A percentile compares a stretch with the other conserved stretches of the same genome.
Evolutionary conservation across 805 yeast species (phyloP).

Genomic region (Ogataea corticis): DNA sequence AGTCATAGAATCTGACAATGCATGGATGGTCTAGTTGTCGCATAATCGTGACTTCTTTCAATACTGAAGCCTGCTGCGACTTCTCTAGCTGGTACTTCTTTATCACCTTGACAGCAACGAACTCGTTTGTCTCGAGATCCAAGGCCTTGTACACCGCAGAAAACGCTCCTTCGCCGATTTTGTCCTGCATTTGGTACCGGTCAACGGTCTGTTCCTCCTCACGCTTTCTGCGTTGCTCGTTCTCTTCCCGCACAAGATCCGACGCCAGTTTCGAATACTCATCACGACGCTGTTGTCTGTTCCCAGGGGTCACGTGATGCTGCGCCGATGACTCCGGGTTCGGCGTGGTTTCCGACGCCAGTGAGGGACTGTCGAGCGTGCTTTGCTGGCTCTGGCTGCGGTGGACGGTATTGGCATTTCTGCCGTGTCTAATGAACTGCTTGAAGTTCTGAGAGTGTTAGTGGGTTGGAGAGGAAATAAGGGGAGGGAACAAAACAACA

Average conservation of each 20-base stretch:
- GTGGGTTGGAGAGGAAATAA: too few species aligned
- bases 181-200: slow-evolving; percentile 44
- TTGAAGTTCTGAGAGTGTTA: slow-evolving; percentile 36
- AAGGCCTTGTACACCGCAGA: slow-evolving; percentile 53
- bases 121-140: slow-evolving; percentile 37
- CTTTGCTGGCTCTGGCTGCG: slow-evolving; percentile 9
- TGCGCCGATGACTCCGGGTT: neutral
- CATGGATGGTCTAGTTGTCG: slow-evolving; percentile 64
- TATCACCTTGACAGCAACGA: slow-evolving; percentile 60
- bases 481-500: too few species aligned
- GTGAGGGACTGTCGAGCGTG: slow-evolving; percentile 7
- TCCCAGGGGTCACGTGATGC: neutral
- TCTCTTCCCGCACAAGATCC: slow-evolving; percentile 35
- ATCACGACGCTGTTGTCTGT: slow-evolving; percentile 24
- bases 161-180: slow-evolving; percentile 64
- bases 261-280: slow-evolving; percentile 35
- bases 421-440: slow-evolving; percentile 46
- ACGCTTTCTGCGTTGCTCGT: slow-evolving; percentile 20
- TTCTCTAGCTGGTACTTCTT: slow-evolving; percentile 67
- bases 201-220: slow-evolving; percentile 31
- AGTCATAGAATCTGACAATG: slow-evolving; percentile 63
- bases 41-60: slow-evolving; percentile 80
- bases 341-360: neutral
- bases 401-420: slow-evolving; percentile 17
- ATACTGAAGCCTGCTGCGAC: slow-evolving; percentile 64